Evolutionary conservation across 208 protist species (phyloP).

Genomic region (Acanthamoeba rhysodes): DNA sequence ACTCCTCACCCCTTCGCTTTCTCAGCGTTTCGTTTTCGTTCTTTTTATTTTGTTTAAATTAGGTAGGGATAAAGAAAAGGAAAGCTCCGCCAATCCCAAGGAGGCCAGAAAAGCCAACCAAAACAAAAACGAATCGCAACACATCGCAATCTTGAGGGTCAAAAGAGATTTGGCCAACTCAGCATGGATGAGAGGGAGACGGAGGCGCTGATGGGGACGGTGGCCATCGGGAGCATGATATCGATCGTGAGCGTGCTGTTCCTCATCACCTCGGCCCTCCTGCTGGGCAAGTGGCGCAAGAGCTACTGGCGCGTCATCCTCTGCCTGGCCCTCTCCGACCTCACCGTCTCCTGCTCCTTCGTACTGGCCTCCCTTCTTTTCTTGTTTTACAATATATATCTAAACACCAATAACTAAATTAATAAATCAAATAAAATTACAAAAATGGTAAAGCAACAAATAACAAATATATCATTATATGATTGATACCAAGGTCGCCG

Average conservation of each 20-base stretch:
- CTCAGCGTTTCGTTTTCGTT: no score
- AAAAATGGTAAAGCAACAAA: no score
- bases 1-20: no score
- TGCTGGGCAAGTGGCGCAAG: slow-evolving; percentile 42
- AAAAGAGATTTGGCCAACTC: background rate
- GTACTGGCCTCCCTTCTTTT: background rate
- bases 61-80: no score
- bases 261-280: background rate
- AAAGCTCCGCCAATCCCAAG: no score
- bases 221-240: background rate
- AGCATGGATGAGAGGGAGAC: background rate
- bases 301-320: slow-evolving; percentile 26
- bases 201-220: background rate
- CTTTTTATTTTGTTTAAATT: no score
- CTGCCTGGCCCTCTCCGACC: background rate
- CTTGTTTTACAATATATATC: no score
- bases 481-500: background rate
- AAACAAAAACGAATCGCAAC: no score
- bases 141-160: background rate
- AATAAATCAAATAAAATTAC: no score
- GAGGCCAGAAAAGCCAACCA: no score
- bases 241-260: slow-evolving; percentile 8
- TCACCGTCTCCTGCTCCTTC: background rate
- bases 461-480: no score
- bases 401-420: no score